Evolutionary conservation across 2,329 filamentous ascomycete species (phyloP).

Genomic region (Penicillium sp.): DNA sequence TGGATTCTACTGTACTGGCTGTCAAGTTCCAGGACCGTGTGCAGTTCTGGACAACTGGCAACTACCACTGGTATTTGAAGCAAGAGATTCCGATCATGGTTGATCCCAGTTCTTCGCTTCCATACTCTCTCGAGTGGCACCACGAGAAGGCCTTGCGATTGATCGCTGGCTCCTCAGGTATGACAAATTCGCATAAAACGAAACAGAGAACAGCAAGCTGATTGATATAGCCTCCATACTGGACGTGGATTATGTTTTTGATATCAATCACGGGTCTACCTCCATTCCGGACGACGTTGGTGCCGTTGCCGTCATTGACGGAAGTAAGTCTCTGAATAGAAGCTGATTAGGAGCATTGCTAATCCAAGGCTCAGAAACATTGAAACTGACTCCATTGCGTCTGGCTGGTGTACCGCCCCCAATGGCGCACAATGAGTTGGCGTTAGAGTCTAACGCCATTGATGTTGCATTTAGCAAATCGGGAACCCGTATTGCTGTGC

Average conservation of each 20-base stretch:
- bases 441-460: constrained; percentile 60
- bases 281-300: constrained; percentile 73
- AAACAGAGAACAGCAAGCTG: background rate
- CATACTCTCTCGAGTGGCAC: constrained; percentile 65
- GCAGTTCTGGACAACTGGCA: constrained; percentile 96
- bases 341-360: constrained; percentile 6
- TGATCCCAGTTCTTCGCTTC: constrained; percentile 22
- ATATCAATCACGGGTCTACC: constrained; percentile 67
- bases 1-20: constrained; percentile 85
- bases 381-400: constrained; percentile 84
- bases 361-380: constrained; percentile 43
- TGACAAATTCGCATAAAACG: background rate
- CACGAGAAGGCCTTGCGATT: constrained; percentile 76
- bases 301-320: constrained; percentile 80
- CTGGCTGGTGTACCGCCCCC: constrained; percentile 86
- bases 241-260: constrained; percentile 66
- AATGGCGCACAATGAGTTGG: constrained; percentile 79
- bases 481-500: constrained; percentile 66
- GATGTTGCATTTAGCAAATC: constrained; percentile 72
- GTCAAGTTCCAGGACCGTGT: constrained; percentile 70
- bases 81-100: constrained; percentile 66
- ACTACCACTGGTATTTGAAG: constrained; percentile 98
- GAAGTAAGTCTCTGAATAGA: constrained; percentile 49
- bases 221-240: constrained; percentile 49
- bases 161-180: constrained; percentile 55